Base-by-base conservation (phyloP, 2,329 filamentous ascomycete species). In the Orbilia blumenaviensis region DNA sequence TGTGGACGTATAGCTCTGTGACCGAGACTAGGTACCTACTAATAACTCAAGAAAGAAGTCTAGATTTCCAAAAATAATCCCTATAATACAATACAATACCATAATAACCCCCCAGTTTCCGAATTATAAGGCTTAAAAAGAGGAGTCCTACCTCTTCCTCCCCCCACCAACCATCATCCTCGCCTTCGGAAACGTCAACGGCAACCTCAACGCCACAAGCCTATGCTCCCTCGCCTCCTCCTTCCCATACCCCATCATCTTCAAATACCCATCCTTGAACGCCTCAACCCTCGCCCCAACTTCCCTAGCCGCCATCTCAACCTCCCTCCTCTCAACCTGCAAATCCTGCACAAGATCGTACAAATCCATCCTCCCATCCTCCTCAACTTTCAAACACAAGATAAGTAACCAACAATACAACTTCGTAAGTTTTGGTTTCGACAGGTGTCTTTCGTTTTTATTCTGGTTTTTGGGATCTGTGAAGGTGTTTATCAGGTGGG, bases 101-200 rank as follows among this genome's bases (percentile, higher is more conserved):
- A 32, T 32, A 4, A n/a, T 23, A 27, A 18, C 44, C 14, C 21
- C 44, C n/a, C n/a, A n/a, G n/a, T n/a, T n/a, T n/a, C n/a, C n/a
- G n/a, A n/a, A n/a, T n/a, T n/a, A n/a, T n/a, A n/a, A n/a, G n/a
- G n/a, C n/a, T n/a, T n/a, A n/a, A n/a, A n/a, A n/a, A n/a, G n/a
- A n/a, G n/a, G n/a, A n/a, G n/a, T n/a, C 38, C 18, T 66, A 61
- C 44, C 48, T 77, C 16, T 41, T 81, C 71, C 79, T 77, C 23
- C 80, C 75, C 29, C 18, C 10, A 34, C 8, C 32, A 34, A 8
- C 14, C 81, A 83, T 77, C 81, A 82, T 79, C 81, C 83, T 81
- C 80, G 84, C 81, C 84, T 91, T 93, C 0, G 94, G 95, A 82
- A 97, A 97, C 73, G 90, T 87, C 52, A 97, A 84, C 2, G 95